Evolutionary conservation across 2,329 filamentous ascomycete species (phyloP).

Genomic region (Cladobotryum protrusum): DNA sequence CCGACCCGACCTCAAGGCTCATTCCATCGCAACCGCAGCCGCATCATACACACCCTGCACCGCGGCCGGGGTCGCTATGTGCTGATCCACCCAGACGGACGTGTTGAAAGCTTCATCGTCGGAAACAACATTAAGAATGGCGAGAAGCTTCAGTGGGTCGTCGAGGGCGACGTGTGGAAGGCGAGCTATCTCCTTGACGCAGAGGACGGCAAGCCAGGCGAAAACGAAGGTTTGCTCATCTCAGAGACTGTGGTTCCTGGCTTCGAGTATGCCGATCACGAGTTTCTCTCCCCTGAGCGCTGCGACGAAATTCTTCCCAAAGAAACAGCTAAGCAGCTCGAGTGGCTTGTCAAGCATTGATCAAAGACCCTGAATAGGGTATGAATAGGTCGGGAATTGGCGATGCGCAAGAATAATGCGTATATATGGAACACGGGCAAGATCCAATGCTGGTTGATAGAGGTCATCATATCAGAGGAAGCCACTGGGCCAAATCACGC

Average conservation of each 20-base stretch:
- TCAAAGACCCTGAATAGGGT: too few species aligned
- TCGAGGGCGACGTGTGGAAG: conserved; percentile 63
- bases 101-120: conserved; percentile 59
- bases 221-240: conserved; percentile 52
- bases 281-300: conserved; percentile 51
- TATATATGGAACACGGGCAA: too few species aligned
- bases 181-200: conserved; percentile 49
- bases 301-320: conserved; percentile 47
- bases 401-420: too few species aligned
- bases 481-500: too few species aligned
- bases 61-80: conserved; percentile 58
- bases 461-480: too few species aligned
- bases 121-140: conserved; percentile 50
- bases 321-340: conserved; percentile 43
- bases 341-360: conserved; percentile 33
- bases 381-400: too few species aligned
- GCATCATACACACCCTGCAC: conserved; percentile 61
- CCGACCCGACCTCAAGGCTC: conserved; percentile 47
- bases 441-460: too few species aligned
- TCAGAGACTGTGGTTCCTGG: conserved; percentile 63
- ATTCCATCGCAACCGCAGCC: conserved; percentile 57
- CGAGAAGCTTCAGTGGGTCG: conserved; percentile 61
- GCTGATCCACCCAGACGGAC: conserved; percentile 51
- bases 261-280: conserved; percentile 61
- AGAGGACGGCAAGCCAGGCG: conserved; percentile 29